Evolutionary conservation across 2,329 filamentous ascomycete genomes (phyloP).

Genomic region (Pestalotiopsis sp.): DNA sequence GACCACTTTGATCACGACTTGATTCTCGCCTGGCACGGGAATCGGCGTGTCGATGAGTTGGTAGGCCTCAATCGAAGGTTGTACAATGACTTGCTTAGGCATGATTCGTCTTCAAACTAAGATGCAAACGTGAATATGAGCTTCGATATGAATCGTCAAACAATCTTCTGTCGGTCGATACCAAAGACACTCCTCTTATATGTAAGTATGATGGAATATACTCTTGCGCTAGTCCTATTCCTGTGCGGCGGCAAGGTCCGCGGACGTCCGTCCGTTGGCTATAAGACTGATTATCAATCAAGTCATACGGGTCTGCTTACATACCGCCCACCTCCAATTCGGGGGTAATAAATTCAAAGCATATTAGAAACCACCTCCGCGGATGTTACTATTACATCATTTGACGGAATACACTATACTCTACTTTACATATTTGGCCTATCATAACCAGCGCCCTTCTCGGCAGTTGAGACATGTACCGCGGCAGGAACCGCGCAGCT

Average conservation of each 20-base stretch:
- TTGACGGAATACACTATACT: not conserved
- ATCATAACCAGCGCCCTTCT: not conserved
- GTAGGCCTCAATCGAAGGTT: constrained; percentile 36
- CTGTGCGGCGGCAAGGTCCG: not conserved
- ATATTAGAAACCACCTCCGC: not conserved
- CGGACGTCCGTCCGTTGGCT: not conserved
- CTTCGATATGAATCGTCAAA: not conserved
- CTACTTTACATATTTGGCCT: not conserved
- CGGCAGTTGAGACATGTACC: constrained; percentile 17
- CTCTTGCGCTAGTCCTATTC: not conserved
- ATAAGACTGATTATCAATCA: not conserved
- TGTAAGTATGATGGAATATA: not conserved
- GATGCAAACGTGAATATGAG: too few species aligned
- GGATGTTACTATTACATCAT: not conserved
- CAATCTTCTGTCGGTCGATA: not conserved
- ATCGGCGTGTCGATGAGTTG: constrained; percentile 42
- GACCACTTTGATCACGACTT: constrained; percentile 45
- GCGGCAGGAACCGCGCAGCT: constrained; percentile 18
- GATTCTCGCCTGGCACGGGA: constrained; percentile 37
- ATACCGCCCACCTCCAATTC: constrained; percentile 13
- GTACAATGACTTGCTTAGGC: constrained; percentile 37
- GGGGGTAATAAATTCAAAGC: too few species aligned
- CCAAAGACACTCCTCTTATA: not conserved
- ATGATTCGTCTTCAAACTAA: constrained; percentile 15
- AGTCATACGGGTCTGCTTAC: constrained; percentile 8